Conservation (phyloP, 2,329 filamentous ascomycete species). For the Penicillium thymicola region DNA sequence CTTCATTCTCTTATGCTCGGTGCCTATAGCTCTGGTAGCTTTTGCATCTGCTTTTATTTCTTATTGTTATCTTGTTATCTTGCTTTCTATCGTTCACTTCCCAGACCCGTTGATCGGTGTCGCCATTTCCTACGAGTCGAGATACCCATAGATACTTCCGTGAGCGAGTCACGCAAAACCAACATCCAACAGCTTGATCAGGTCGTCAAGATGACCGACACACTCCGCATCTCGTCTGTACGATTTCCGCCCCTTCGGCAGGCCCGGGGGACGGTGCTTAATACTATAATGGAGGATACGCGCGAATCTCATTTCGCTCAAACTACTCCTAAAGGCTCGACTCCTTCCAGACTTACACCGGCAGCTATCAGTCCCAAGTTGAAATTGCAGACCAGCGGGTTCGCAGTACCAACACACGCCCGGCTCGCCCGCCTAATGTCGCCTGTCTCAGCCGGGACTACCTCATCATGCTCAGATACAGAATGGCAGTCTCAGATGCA, state of each 20-base stretch:
- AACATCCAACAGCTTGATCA: slow-evolving; percentile 25
- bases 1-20: slow-evolving; percentile 18
- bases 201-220: slow-evolving; percentile 43
- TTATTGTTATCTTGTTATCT: slow-evolving; percentile 22
- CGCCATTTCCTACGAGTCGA: slow-evolving; percentile 19
- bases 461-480: slow-evolving; percentile 46
- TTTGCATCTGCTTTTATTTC: slow-evolving; percentile 23
- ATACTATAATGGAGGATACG: slow-evolving; percentile 62
- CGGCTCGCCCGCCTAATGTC: slow-evolving; percentile 30
- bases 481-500: slow-evolving; percentile 63
- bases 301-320: slow-evolving; percentile 30
- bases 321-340: slow-evolving; percentile 9
- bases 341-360: slow-evolving; percentile 6
- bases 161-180: slow-evolving; percentile 19
- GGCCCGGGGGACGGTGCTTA: slow-evolving; percentile 57
- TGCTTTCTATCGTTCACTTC: slow-evolving; percentile 2
- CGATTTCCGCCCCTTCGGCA: slow-evolving; percentile 56
- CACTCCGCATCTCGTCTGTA: slow-evolving; percentile 48
- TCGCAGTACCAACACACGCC: slow-evolving; percentile 22
- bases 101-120: slow-evolving; percentile 35
- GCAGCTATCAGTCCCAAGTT: slow-evolving; percentile 28
- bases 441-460: slow-evolving; percentile 32
- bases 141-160: slow-evolving; percentile 28
- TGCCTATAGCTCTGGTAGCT: slow-evolving; percentile 37
- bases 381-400: slow-evolving; percentile 33